phyloP scores from a whole-genome alignment of 2,329 filamentous ascomycete species.

The Pochonia chlamydosporia region DNA sequence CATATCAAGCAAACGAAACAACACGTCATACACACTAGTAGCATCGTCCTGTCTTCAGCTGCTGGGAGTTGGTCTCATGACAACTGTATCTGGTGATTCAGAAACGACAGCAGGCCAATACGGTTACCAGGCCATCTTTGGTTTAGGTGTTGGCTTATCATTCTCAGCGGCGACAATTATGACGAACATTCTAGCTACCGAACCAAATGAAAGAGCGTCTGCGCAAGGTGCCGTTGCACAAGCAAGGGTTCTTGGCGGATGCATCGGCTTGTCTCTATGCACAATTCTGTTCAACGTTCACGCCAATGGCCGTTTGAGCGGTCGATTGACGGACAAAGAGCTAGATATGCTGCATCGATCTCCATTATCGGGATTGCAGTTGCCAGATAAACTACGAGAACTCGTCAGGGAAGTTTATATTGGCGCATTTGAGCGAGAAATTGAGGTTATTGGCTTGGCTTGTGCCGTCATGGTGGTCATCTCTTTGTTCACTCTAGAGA shows the following conservation, averaged over 20 bases:
- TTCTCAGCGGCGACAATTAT: slow-evolving; percentile 54
- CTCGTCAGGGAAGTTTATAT: slow-evolving; percentile 37
- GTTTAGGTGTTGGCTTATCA: slow-evolving; percentile 53
- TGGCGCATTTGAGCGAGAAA: slow-evolving; percentile 38
- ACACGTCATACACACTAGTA: slow-evolving; percentile 46
- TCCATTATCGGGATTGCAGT: slow-evolving; percentile 31
- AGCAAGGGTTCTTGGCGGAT: slow-evolving; percentile 53
- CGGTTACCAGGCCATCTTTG: slow-evolving; percentile 50
- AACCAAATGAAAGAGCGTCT: slow-evolving; percentile 45
- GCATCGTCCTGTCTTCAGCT: slow-evolving; percentile 45
- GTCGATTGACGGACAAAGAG: slow-evolving; percentile 28
- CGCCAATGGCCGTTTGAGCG: slow-evolving; percentile 31
- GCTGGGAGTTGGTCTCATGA: slow-evolving; percentile 45
- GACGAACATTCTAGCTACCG: slow-evolving; percentile 45
- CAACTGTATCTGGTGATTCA: slow-evolving; percentile 29
- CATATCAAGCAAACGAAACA: slow-evolving; percentile 47
- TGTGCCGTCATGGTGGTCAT: slow-evolving; percentile 36
- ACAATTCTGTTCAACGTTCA: slow-evolving; percentile 51
- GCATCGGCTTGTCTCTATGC: slow-evolving; percentile 51
- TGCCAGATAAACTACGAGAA: slow-evolving; percentile 25
- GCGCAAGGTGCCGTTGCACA: slow-evolving; percentile 57
- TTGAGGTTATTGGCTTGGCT: slow-evolving; percentile 39
- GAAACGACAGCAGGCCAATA: slow-evolving; percentile 38
- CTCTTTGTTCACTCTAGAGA: slow-evolving; percentile 39
- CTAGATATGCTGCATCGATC: slow-evolving; percentile 39